Evolutionary conservation across 2,329 filamentous ascomycete species (phyloP).

Genomic region (Cryphonectria parasitica): DNA sequence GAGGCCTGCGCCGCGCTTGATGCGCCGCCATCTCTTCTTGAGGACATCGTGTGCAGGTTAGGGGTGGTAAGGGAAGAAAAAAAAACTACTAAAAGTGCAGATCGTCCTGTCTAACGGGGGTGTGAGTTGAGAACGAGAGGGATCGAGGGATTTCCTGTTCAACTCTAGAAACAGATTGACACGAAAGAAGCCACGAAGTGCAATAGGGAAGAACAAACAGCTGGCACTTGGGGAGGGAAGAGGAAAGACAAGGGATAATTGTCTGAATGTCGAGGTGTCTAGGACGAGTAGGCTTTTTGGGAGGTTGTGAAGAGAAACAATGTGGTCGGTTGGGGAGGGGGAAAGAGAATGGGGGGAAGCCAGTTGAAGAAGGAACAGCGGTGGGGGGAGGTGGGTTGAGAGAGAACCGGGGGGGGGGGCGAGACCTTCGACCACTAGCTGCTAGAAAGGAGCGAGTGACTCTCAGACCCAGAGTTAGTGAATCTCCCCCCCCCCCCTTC

Average conservation of each 20-base stretch:
- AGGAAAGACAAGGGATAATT: background rate
- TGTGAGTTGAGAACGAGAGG: background rate
- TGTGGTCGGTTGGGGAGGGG: slow-evolving; percentile 16
- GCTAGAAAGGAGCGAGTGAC: background rate
- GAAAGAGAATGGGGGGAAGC: slow-evolving; percentile 24
- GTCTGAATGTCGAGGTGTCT: background rate
- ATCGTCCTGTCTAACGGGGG: slow-evolving; percentile 17
- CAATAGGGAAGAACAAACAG: background rate
- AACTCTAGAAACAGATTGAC: background rate
- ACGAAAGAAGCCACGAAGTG: too few species aligned
- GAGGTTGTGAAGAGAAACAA: slow-evolving; percentile 8
- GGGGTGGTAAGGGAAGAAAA: slow-evolving; percentile 7
- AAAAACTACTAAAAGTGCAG: slow-evolving; percentile 11
- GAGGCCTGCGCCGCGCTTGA: slow-evolving; percentile 34
- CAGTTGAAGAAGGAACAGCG: slow-evolving; percentile 27
- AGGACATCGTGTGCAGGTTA: slow-evolving; percentile 42
- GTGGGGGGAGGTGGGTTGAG: background rate
- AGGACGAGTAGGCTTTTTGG: slow-evolving; percentile 1
- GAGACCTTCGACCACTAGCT: background rate
- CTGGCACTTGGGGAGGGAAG: background rate
- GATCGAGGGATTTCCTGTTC: background rate
- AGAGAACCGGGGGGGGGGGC: slow-evolving; percentile 22
- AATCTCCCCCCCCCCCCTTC: too few species aligned
- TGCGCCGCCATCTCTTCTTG: slow-evolving; percentile 43
- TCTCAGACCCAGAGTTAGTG: background rate